Evolutionary conservation across 75 land plant species (phyloP).

Genomic region (Chamaecyparis obtusa): DNA sequence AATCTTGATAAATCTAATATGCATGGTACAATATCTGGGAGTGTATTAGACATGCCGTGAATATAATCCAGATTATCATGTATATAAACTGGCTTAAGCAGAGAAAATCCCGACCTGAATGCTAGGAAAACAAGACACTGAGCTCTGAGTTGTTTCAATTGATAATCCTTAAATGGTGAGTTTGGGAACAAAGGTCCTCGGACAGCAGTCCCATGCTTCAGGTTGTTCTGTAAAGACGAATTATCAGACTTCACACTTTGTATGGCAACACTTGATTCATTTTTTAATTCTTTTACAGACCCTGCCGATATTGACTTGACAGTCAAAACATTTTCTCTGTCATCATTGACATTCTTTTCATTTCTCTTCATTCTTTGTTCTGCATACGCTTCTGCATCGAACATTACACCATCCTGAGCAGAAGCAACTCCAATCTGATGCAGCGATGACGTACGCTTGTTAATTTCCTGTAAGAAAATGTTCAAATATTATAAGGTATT

Average conservation of each 20-base stretch:
- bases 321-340: slow-evolving; percentile 10
- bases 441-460: not conserved
- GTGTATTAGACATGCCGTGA: slow-evolving; percentile 15
- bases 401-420: not conserved
- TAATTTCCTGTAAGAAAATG: slow-evolving; percentile 3
- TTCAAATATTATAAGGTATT: not conserved
- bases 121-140: slow-evolving; percentile 96
- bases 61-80: slow-evolving; percentile 24
- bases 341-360: not conserved
- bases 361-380: not conserved
- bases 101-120: slow-evolving; percentile 51
- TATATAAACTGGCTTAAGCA: not conserved
- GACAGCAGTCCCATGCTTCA: slow-evolving; percentile 20
- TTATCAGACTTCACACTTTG: slow-evolving; percentile 22
- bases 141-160: slow-evolving; percentile 95
- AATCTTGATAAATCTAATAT: not conserved
- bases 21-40: not conserved
- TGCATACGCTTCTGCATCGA: not conserved
- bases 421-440: slow-evolving; percentile 1
- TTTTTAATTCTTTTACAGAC: slow-evolving; percentile 19
- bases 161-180: slow-evolving; percentile 83
- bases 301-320: slow-evolving; percentile 2
- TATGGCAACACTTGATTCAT: slow-evolving; percentile 16
- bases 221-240: slow-evolving; percentile 29
- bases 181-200: slow-evolving; percentile 18